Evolutionary conservation across 108 stramenopile genomes (phyloP), one percentile per base, ranked within the genome.

Genomic region (Conticribra weissflogii): DNA sequence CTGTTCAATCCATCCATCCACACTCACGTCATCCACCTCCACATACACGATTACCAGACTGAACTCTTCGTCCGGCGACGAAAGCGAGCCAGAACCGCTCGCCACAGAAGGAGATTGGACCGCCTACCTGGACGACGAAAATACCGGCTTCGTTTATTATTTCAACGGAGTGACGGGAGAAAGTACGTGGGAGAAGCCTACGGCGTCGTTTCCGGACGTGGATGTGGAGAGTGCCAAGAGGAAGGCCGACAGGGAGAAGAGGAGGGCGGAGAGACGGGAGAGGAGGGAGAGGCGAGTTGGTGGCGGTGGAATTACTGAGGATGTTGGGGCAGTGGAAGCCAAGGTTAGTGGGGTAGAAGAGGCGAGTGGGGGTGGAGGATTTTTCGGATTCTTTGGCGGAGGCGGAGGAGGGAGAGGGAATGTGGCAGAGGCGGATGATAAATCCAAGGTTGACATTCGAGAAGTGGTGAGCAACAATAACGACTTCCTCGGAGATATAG

Each of bases 111-210:
- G 84, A 4, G 81, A 79, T 18, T 90, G 88, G 88, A 46, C 84
- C 18, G 88, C 88, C 21, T 87, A 79, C 68, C 57, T 90, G 41
- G 88, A 90, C 57, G 84, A 86, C 36, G 83, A 83, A 54, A 84
- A 61, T 2, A 90, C 88, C 7, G 88, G 88, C 7, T 56, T 83
- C 9, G 57, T 88, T 5, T 92, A 92, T 58, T 92, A 88, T 69
- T 92, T 88, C 67, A 86, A 92, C 53, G 60, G 54, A n/a, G 63
- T 65, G 5, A 88, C 90, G 9, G 90, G 90, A 32, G 88, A 88
- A 69, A 59, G 53, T 34, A 34, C 64, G n/a, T 92, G 90, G 90
- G 86, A 85, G 41, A 86, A 87, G 29, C 90, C 90, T 12, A 90
- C 86, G 0, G 41, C 51, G 3, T 82, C 86, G 54, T 90, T 90